phyloP scores from a whole-genome alignment of 805 yeast species.

The Metschnikowia borealis region DNA sequence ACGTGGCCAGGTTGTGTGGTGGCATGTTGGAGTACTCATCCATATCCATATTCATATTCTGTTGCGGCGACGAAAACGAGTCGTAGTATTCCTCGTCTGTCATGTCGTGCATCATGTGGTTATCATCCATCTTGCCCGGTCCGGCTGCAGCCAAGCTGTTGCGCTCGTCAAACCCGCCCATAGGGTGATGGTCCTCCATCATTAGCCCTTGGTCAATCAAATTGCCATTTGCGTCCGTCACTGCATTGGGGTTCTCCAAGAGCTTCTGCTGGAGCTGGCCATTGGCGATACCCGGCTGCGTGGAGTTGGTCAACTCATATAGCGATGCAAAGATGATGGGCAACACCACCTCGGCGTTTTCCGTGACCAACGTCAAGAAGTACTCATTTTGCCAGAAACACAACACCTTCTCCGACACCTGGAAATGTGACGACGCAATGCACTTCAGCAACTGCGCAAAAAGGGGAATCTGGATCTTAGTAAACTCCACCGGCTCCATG shows the following conservation, averaged over 20 bases:
- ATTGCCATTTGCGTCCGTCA: constrained; percentile 43
- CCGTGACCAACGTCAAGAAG: constrained; percentile 84
- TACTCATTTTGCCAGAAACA: constrained; percentile 95
- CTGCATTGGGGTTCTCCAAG: constrained; percentile 32
- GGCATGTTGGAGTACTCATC: constrained; percentile 34
- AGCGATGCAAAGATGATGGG: constrained; percentile 90
- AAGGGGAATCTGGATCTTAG: constrained; percentile 85
- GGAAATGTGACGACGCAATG: constrained; percentile 93
- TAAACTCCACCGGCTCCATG: constrained; percentile 89
- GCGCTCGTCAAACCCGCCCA: constrained; percentile 11
- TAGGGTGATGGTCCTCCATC: constrained; percentile 16
- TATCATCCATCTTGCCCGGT: constrained; percentile 10
- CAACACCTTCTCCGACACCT: constrained; percentile 92
- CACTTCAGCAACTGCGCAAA: constrained; percentile 93
- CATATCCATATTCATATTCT: constrained; percentile 24
- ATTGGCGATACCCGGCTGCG: constrained; percentile 41
- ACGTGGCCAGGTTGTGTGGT: constrained; percentile 44
- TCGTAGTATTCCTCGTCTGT: constrained; percentile 44
- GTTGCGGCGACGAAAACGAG: constrained; percentile 35
- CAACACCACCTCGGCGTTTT: constrained; percentile 84
- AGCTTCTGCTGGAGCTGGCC: constrained; percentile 39
- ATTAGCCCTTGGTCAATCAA: constrained; percentile 36
- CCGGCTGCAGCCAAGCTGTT: constrained; percentile 7
- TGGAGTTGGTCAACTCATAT: constrained; percentile 68
- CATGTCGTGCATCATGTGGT: constrained; percentile 29